Evolutionary conservation across 352 stramenopile species (phyloP).

Genomic region (Phytophthora pini): DNA sequence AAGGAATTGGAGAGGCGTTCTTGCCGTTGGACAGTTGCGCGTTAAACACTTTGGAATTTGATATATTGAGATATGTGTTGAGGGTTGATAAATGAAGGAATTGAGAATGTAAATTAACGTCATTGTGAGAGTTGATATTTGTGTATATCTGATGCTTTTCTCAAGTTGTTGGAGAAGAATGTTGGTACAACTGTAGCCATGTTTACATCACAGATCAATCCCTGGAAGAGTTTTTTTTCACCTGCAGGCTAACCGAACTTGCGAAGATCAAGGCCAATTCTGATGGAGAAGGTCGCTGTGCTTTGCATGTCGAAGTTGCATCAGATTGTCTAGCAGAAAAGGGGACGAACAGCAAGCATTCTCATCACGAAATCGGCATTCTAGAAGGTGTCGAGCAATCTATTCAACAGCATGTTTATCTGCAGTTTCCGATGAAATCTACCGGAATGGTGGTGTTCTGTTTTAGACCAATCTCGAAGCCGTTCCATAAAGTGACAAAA

Average conservation of each 20-base stretch:
- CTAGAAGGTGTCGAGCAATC: conserved; percentile 1
- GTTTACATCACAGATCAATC: background rate
- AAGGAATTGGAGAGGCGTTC: conserved; percentile 17
- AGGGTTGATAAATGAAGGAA: too few species aligned
- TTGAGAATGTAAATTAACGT: too few species aligned
- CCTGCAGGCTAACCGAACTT: too few species aligned
- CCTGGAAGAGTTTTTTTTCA: background rate
- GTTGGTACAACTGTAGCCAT: conserved; percentile 11
- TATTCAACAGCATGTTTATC: background rate
- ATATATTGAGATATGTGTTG: too few species aligned
- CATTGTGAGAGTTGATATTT: background rate
- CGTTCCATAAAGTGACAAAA: background rate
- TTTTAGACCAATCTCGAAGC: conserved; percentile 9
- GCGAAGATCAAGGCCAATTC: background rate
- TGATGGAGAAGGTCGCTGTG: conserved; percentile 5
- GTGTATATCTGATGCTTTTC: background rate
- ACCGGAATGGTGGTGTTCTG: background rate
- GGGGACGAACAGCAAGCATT: background rate
- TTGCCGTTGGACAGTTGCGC: conserved; percentile 21
- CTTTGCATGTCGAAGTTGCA: conserved; percentile 9
- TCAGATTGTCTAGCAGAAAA: conserved; percentile 9
- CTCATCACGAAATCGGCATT: background rate
- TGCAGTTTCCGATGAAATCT: background rate
- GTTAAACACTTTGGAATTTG: background rate
- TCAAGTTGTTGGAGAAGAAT: background rate